Evolutionary conservation across 2,329 filamentous ascomycete species (phyloP), one percentile per base, ranked within the genome.

Genomic region (Trichoderma brevicompactum): DNA sequence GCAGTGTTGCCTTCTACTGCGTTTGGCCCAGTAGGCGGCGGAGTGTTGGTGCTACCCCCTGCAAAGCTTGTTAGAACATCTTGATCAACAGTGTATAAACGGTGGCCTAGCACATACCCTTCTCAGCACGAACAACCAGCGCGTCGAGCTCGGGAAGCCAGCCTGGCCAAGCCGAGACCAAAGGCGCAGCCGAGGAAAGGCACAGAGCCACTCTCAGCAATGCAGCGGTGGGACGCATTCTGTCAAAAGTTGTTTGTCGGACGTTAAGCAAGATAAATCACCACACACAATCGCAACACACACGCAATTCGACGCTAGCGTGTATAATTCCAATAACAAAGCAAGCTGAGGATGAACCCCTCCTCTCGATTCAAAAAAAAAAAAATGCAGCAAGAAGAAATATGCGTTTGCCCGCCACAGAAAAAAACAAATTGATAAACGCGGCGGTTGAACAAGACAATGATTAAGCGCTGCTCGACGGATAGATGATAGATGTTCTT

Each of bases 111-210:
- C 69, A 64, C 70, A 65, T 66, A 36, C 69, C 74, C 50, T 77
- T 74, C 68, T 83, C 78, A 68, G 79, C 78, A 66, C 84, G 80
- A 56, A 83, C 84, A 46, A 88, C 76, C 41, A 89, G 72, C 13
- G 81, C 73, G 68, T 87, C 82, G 41, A 81, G 54, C 12, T 83
- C 80, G 17, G 85, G 85, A 43, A 87, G 76, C 81, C 83, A 87
- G 68, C 74, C 76, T 19, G 85, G 82, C 85, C 85, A 87, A 65
- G 81, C 85, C 62, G 83, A 80, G n/a, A 81, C 80, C 23, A 85
- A 69, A 15, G 82, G 79, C 8, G 82, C 76, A 61, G 87, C 75
- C 38, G 85, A 81, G 49, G 76, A 76, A 15, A 88, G 78, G 69
- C 86, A 78, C 64, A 83, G 69, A 59, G 84, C 80, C 70, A 85